phyloP scores from a whole-genome alignment of 2,329 filamentous ascomycete species.

The Beauveria varroae region DNA sequence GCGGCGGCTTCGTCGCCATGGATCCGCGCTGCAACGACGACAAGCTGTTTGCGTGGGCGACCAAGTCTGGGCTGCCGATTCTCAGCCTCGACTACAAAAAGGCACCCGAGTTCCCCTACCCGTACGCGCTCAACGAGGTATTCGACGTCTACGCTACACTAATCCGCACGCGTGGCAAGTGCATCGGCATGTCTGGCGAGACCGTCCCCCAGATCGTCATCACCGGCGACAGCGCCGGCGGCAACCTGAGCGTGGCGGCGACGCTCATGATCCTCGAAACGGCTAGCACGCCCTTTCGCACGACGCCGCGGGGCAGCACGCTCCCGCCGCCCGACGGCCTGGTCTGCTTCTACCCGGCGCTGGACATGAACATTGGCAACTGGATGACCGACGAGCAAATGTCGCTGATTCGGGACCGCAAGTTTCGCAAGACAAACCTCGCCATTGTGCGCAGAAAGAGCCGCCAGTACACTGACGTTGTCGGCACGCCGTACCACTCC shows the following conservation, averaged over 20 bases:
- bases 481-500: constrained; percentile 74
- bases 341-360: constrained; percentile 77
- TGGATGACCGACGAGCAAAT: constrained; percentile 99
- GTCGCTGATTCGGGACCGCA: constrained; percentile 80
- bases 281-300: constrained; percentile 35
- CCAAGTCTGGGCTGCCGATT: constrained; percentile 78
- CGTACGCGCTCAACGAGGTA: constrained; percentile 41
- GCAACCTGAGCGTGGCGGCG: constrained; percentile 53
- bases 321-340: constrained; percentile 73
- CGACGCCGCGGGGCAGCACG: constrained; percentile 33
- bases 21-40: constrained; percentile 90
- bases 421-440: constrained; percentile 68
- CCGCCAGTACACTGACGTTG: constrained; percentile 78
- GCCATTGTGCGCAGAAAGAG: constrained; percentile 76
- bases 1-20: constrained; percentile 96
- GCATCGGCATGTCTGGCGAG: constrained; percentile 35
- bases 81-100: constrained; percentile 78
- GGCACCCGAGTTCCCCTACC: constrained; percentile 43
- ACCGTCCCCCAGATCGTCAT: constrained; percentile 34
- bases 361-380: constrained; percentile 96
- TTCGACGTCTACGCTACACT: constrained; percentile 38
- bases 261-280: constrained; percentile 86
- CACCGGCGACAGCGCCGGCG: constrained; percentile 42
- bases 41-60: constrained; percentile 87
- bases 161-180: constrained; percentile 31